Evolutionary conservation across 345 rosid genomes (phyloP), one percentile per base, ranked within the genome.

Genomic region (Brassica carinata): DNA sequence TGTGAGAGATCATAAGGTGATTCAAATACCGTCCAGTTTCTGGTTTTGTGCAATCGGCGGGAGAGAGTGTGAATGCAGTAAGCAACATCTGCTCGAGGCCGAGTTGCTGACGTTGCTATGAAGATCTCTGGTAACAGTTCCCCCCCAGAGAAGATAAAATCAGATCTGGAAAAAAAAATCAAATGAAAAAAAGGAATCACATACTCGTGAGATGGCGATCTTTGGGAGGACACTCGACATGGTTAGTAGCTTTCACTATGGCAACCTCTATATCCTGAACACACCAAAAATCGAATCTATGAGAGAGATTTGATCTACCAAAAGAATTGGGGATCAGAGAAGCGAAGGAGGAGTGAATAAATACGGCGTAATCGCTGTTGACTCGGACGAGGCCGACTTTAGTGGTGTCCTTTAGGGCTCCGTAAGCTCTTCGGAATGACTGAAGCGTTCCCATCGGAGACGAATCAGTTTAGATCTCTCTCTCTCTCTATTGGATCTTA

Each of bases 371-470:
- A 77, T 93, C 98, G 84, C 93, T 90, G 86, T 93, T 93, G 79
- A 93, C 94, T 72, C 92, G 96, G 65, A 94, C 98, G 40, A 93
- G 94, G 27, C 98, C 98, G 85, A 93, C 98, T 93, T 93, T 93
- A 79, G 98, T 93, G 88, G 87, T 72, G 77, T 93, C 98, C 73
- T 93, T 93, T 83, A 93, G 77, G 67, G 98, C 97, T 58, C 98
- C 98, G 71, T 91, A 93, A 58, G 97, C 96, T 81, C 86, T 90
- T 69, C 98, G 83, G 94, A 91, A 93, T 51, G 93, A 86, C 88
- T 91, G 95, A 31, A 93, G 93, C 71, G 96, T 91, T 34, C 84
- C 98, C 96, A 91, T 91, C 34, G 33, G 64, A 66, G 58, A 73
- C 74, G 68, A 62, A 71, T n/a, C 29, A 30, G 83, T 70, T 83